Base-by-base conservation (phyloP, 2,329 filamentous ascomycete species). In the Sclerotinia glacialis region DNA sequence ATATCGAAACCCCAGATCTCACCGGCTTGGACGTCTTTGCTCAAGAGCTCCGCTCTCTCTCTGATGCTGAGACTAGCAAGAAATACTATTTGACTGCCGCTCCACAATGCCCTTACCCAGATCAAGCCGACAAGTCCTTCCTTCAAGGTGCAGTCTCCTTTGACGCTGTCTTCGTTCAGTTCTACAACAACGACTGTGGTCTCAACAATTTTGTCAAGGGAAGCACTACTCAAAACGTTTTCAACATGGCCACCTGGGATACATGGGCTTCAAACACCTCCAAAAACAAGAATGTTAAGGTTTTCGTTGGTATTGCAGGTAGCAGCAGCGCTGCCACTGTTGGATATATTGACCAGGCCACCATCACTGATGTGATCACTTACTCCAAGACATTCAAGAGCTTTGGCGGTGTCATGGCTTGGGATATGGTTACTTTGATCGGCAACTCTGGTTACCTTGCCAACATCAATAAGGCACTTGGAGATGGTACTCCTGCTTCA, bases 341-440 rank as follows among this genome's bases (percentile, higher is more conserved):
- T 5, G 86, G 44, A 44, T 89, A 88, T 73, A 73, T 82, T n/a
- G 72, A 77, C 12, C 79, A 80, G 6, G 71, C 71, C 34, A 75
- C 79, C 42, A 78, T 89, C 52, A 75, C 74, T 34, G 74, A 78
- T 8, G 79, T 86, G 49, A 80, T 89, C 69, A 67, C 79, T 49
- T 87, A 83, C 73, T 80, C 78, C 59, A 81, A 81, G 77, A 74
- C 77, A 62, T 89, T 82, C 72, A 75, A 78, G 16, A 87, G 82
- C 75, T 89, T 89, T 71, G 87, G 86, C 23, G 87, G 87, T 49
- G 80, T 86, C 42, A 88, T 89, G 86, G 80, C 88, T 79, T 89
- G 86, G 87, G 87, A 89, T 74, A 84, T 84, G 77, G 83, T 80
- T n/a, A 85, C 87, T 78, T 80, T 84, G 5, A 85, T 63, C 16